Percentiles rank a stretch among this genome's conserved stretches.
Evolutionary conservation across 2,329 filamentous ascomycete genomes (phyloP).

Genomic region (Pseudophaeomoniella oleicola): DNA sequence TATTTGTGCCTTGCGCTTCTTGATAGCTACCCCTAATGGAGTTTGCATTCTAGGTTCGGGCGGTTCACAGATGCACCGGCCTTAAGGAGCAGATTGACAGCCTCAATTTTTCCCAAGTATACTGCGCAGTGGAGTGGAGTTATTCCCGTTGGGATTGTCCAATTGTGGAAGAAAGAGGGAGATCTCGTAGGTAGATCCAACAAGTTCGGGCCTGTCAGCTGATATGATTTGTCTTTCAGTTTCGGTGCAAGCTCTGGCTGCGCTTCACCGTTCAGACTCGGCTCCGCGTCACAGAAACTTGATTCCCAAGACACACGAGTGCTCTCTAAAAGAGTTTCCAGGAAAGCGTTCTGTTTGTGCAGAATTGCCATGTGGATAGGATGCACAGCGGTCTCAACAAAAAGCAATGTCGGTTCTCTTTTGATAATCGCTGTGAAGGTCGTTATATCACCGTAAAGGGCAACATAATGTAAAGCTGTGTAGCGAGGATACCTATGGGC

Average conservation of each 20-base stretch:
- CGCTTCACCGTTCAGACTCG: background rate
- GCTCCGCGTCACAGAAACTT: background rate
- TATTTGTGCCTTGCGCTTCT: background rate
- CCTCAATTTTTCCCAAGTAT: background rate
- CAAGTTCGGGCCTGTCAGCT: background rate
- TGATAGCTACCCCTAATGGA: background rate
- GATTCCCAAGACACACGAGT: background rate
- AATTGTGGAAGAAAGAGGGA: background rate
- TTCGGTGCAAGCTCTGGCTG: background rate
- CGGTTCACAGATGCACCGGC: background rate
- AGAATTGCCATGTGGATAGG: conserved; percentile 1
- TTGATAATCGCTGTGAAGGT: background rate
- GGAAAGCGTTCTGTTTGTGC: background rate
- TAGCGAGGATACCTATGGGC: background rate
- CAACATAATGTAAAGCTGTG: background rate
- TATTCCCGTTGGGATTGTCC: background rate
- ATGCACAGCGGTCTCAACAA: background rate
- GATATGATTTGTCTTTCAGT: too few species aligned
- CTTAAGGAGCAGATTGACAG: background rate
- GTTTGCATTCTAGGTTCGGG: background rate
- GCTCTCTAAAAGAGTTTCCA: background rate
- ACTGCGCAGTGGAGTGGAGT: background rate
- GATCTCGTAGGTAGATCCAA: background rate
- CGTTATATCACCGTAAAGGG: background rate
- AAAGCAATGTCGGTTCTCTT: background rate